Base-by-base conservation (phyloP, 768 basidiomycete genomes). In the Suillus occidentalis region DNA sequence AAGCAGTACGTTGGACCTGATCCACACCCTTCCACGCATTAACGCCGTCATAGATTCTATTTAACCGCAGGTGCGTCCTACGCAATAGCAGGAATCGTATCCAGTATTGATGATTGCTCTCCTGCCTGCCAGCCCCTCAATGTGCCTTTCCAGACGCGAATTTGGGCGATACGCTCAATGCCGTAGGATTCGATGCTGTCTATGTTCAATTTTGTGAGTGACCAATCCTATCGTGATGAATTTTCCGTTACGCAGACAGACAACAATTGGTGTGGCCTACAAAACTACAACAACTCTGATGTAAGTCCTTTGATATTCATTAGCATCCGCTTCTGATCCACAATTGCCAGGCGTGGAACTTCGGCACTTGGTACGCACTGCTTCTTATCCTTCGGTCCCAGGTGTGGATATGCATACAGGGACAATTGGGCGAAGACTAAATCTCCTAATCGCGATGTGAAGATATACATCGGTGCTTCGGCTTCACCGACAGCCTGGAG, bases 171-270 rank as follows among this genome's bases (percentile, higher is more conserved):
- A 87, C 88, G 22, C 77, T 91, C 60, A 84, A 89, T 69, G 69
- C 79, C 0, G 89, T 85, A 10, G 81, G 73, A 5, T 91, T 91
- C 67, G 90, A 92, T 76, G 89, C 89, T 2, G 77, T 92, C 66
- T 91, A 79, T 61, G 89, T 91, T 39, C 90, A 90, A 72, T 88
- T 91, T 73, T 86, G 84, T 66, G 42, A 64, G 65, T 45, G 13
- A 18, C 1, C 42, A 16, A 42, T 59, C 42, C 14, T 42, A 16
- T 42, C 42, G 42, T 18, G 18, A 42, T 4, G 42, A 18, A 42
- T 42, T 18, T 42, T 36, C 42, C 16, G 42, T 42, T 18, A 42
- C 6, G 18, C 42, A 42, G 5, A 16, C 36, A 82, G 82, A 84
- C 66, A 80, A 84, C 69, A 82, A 83, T 68, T 67, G 63, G 3